A percentile compares a stretch with the other conserved stretches of the same genome.
phyloP scores from a whole-genome alignment of 2,329 filamentous ascomycete species.

The Ilyonectria mors-panacis region DNA sequence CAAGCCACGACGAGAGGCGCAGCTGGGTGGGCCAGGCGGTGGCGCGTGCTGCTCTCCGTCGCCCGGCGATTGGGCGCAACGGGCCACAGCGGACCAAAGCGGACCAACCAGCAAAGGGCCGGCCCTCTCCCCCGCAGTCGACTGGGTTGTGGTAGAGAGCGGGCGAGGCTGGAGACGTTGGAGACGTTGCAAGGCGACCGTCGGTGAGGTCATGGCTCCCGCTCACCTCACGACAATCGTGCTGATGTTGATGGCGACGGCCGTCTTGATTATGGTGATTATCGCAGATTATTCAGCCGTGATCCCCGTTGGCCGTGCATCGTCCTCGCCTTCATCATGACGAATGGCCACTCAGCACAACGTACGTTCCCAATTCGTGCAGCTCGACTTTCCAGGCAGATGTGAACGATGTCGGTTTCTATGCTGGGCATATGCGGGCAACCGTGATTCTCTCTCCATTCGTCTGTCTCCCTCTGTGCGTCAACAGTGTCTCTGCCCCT shows the following conservation, averaged over 20 bases:
- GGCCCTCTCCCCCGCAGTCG: constrained; percentile 34
- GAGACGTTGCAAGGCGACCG: constrained; percentile 15
- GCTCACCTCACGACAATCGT: constrained; percentile 5
- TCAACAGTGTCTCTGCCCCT: background rate
- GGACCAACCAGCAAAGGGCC: constrained; percentile 27
- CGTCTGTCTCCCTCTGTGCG: background rate
- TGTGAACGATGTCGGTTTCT: constrained; percentile 2
- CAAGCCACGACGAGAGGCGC: constrained; percentile 53
- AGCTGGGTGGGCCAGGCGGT: constrained; percentile 45
- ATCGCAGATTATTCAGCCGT: constrained; percentile 4
- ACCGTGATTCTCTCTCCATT: background rate
- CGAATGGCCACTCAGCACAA: constrained; percentile 4
- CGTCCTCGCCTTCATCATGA: constrained; percentile 12
- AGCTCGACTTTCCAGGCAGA: constrained; percentile 23
- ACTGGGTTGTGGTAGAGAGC: constrained; percentile 23
- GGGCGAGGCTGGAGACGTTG: constrained; percentile 39
- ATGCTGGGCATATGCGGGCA: constrained; percentile 7
- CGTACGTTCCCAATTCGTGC: constrained; percentile 15
- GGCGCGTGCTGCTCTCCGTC: constrained; percentile 37
- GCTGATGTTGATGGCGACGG: constrained; percentile 27
- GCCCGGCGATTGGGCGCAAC: constrained; percentile 39
- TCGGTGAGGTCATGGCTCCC: constrained; percentile 38
- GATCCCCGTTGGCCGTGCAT: too few relatives aligned
- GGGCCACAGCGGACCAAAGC: background rate
- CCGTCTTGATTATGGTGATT: constrained; percentile 22